Conservation (phyloP, 2,329 filamentous ascomycete species). For the Raffaelea albimanens region DNA sequence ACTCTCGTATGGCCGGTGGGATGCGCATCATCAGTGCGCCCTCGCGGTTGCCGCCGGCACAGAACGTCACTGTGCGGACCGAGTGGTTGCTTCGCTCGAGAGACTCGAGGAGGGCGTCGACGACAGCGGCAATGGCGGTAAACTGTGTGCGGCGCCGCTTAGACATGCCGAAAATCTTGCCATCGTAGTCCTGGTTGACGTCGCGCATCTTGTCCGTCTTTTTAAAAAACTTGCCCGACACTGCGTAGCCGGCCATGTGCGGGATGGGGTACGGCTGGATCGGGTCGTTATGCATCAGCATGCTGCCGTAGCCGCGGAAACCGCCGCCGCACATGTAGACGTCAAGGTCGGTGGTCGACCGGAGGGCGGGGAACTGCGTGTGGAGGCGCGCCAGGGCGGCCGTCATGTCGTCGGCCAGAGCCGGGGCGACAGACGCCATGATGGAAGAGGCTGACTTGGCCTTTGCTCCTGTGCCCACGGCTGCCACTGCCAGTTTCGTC, state of each 20-base stretch:
- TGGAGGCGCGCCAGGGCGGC: conserved; percentile 49
- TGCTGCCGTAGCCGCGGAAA: conserved; percentile 83
- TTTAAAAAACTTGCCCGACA: conserved; percentile 50
- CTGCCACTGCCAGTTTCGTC: conserved; percentile 26
- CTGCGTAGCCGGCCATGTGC: conserved; percentile 70
- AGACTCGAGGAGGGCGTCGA: conserved; percentile 62
- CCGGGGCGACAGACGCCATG: conserved; percentile 35
- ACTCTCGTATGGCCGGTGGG: conserved; percentile 44
- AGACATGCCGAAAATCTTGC: conserved; percentile 67
- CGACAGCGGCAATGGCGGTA: conserved; percentile 70
- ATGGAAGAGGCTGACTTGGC: no score
- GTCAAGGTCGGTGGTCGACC: conserved; percentile 40
- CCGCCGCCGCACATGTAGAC: conserved; percentile 85
- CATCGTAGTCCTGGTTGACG: conserved; percentile 37
- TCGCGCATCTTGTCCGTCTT: conserved; percentile 41
- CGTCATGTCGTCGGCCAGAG: conserved; percentile 49
- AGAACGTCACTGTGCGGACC: conserved; percentile 70
- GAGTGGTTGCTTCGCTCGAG: conserved; percentile 40
- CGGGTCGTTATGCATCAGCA: conserved; percentile 69
- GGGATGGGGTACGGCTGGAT: conserved; percentile 75
- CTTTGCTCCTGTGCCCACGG: background rate
- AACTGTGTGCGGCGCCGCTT: conserved; percentile 72
- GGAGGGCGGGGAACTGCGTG: conserved; percentile 39
- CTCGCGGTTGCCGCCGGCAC: conserved; percentile 75
- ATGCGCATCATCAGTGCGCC: conserved; percentile 70